Percentiles rank a stretch among this genome's conserved stretches.
Conservation (phyloP, 2,329 filamentous ascomycete genomes). For the Hymenotorrendiella dingleyae region DNA sequence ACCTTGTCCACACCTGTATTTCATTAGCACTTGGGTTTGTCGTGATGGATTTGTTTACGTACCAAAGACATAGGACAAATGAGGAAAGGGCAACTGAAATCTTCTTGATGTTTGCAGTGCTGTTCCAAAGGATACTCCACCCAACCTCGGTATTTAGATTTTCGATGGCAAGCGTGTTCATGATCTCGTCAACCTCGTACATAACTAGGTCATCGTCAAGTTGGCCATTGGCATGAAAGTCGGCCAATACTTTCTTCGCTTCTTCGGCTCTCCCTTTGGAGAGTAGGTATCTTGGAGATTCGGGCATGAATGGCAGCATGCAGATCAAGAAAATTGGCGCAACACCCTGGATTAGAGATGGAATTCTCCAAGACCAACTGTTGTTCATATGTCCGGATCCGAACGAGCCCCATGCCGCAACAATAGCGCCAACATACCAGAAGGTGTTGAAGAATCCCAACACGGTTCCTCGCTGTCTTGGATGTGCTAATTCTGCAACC, state of each 20-base stretch:
- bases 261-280: constrained; percentile 29
- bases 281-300: constrained; percentile 33
- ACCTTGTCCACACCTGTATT: constrained; percentile 13
- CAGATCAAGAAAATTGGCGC: constrained; percentile 5
- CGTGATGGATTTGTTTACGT: background rate
- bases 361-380: constrained; percentile 37
- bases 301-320: constrained; percentile 31
- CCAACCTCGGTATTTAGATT: background rate
- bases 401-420: constrained; percentile 18
- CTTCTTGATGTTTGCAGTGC: constrained; percentile 10
- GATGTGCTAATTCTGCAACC: constrained; percentile 8
- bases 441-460: constrained; percentile 7
- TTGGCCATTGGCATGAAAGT: constrained; percentile 37
- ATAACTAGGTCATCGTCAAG: constrained; percentile 31
- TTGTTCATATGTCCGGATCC: constrained; percentile 12
- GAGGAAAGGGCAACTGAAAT: constrained; percentile 25
- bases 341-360: constrained; percentile 18
- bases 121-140: constrained; percentile 32
- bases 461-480: background rate
- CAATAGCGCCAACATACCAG: constrained; percentile 18
- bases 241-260: constrained; percentile 33
- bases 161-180: constrained; percentile 36
- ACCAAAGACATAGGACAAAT: constrained; percentile 10
- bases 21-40: background rate
- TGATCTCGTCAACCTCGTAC: constrained; percentile 37